Percentiles rank a stretch among this genome's conserved stretches.
Evolutionary conservation across 2,329 filamentous ascomycete genomes (phyloP).

Genomic region (Gnomoniopsis sp.): DNA sequence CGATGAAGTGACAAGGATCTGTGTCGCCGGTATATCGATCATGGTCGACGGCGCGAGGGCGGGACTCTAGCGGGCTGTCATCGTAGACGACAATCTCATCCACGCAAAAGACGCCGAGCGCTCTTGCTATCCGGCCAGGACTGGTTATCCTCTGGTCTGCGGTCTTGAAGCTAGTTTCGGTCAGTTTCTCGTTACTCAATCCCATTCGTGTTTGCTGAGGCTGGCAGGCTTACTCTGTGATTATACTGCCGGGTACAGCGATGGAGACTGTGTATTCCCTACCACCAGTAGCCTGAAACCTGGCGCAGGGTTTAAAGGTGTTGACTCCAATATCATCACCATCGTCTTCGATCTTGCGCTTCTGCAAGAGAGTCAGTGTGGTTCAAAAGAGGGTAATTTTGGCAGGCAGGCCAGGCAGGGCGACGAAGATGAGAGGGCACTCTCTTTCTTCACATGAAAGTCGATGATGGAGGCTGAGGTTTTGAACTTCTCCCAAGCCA

Average conservation of each 20-base stretch:
- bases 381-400: not conserved
- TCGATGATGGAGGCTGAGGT: not conserved
- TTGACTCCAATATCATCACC: conserved; percentile 36
- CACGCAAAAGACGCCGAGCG: conserved; percentile 76
- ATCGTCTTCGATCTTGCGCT: conserved; percentile 43
- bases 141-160: conserved; percentile 72
- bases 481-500: not conserved
- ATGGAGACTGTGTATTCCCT: conserved; percentile 73
- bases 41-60: conserved; percentile 46
- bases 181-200: not conserved
- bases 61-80: conserved; percentile 53
- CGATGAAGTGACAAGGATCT: conserved; percentile 76
- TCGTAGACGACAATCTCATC: conserved; percentile 83
- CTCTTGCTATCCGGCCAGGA: conserved; percentile 74
- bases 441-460: not conserved
- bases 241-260: conserved; percentile 73
- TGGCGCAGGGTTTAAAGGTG: conserved; percentile 65
- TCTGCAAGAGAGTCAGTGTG: conserved; percentile 35
- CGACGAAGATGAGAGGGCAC: not conserved
- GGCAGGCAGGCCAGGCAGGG: not conserved
- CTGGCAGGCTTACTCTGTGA: conserved; percentile 60
- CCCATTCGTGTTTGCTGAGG: not conserved
- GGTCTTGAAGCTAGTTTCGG: conserved; percentile 56
- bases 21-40: conserved; percentile 63
- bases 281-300: conserved; percentile 63